Percentiles rank a stretch among this genome's conserved stretches.
phyloP scores from a whole-genome alignment of 1,284 basidiomycete genomes.

The Cryptococcus sp. region DNA sequence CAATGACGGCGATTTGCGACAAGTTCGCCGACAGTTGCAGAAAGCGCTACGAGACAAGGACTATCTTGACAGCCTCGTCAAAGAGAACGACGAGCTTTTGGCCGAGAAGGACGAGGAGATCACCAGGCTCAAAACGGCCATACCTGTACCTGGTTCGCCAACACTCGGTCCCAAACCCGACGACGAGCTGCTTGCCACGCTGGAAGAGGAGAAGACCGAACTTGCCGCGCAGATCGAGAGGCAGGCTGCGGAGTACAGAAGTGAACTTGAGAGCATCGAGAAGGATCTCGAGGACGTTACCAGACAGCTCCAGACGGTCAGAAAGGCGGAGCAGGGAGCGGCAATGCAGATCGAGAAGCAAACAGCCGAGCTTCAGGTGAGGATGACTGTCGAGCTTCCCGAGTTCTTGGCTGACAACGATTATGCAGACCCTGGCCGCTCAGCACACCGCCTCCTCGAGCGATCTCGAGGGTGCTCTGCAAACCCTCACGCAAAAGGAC shows the following conservation, averaged over 20 bases:
- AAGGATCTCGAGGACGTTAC: conserved; percentile 11
- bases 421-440: not conserved
- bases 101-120: conserved; percentile 30
- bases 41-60: conserved; percentile 26
- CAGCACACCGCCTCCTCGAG: conserved; percentile 1
- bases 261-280: conserved; percentile 16
- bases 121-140: conserved; percentile 18
- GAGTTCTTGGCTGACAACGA: too few species aligned
- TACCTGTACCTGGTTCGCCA: conserved; percentile 24
- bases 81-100: conserved; percentile 29
- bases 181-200: conserved; percentile 5
- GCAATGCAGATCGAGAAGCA: not conserved
- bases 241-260: conserved; percentile 14
- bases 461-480: conserved; percentile 10
- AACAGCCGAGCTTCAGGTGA: conserved; percentile 16
- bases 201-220: conserved; percentile 14
- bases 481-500: conserved; percentile 6
- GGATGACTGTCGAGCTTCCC: not conserved
- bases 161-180: conserved; percentile 1
- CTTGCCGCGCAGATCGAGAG: conserved; percentile 10
- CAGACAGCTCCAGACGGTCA: conserved; percentile 4
- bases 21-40: conserved; percentile 30
- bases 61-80: conserved; percentile 21
- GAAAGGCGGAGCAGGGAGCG: not conserved
- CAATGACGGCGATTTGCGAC: conserved; percentile 13